phyloP scores from a whole-genome alignment of 176 grass and related monocot species.

The Oryza glumipatula region DNA sequence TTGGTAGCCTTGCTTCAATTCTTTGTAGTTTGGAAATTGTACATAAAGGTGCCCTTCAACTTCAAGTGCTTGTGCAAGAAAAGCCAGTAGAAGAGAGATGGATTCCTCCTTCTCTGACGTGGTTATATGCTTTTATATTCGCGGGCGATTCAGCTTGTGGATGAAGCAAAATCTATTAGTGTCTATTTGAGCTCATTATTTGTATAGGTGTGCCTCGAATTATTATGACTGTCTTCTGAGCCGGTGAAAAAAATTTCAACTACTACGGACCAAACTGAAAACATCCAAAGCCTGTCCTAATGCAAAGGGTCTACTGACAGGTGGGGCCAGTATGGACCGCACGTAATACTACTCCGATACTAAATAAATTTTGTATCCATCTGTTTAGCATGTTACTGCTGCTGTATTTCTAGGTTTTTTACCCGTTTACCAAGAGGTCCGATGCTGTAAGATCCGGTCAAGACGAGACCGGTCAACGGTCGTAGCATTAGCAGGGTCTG shows the following conservation, averaged over 20 bases:
- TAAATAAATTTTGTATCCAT: background rate
- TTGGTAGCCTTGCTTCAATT: slow-evolving; percentile 10
- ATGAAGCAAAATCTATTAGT: slow-evolving; percentile 14
- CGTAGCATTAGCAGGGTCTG: background rate
- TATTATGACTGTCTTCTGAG: background rate
- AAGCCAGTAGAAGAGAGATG: slow-evolving; percentile 3
- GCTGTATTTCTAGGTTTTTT: slow-evolving; percentile 9
- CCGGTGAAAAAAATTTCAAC: background rate
- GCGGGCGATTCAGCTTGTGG: slow-evolving; percentile 23
- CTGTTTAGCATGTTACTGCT: background rate
- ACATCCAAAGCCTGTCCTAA: background rate
- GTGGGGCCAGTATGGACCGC: background rate
- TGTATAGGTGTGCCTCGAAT: background rate
- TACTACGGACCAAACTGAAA: background rate
- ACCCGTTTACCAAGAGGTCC: slow-evolving; percentile 10
- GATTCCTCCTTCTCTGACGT: background rate
- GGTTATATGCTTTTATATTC: background rate
- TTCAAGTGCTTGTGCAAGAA: slow-evolving; percentile 36
- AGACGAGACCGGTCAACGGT: slow-evolving; percentile 21
- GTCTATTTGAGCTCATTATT: background rate
- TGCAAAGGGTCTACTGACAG: background rate
- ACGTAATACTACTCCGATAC: background rate
- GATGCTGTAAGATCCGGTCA: slow-evolving; percentile 23
- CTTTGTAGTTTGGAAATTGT: slow-evolving; percentile 1
- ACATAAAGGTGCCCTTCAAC: slow-evolving; percentile 26